Conservation (phyloP, 2,329 filamentous ascomycete genomes). For the Bipolaris cookei region DNA sequence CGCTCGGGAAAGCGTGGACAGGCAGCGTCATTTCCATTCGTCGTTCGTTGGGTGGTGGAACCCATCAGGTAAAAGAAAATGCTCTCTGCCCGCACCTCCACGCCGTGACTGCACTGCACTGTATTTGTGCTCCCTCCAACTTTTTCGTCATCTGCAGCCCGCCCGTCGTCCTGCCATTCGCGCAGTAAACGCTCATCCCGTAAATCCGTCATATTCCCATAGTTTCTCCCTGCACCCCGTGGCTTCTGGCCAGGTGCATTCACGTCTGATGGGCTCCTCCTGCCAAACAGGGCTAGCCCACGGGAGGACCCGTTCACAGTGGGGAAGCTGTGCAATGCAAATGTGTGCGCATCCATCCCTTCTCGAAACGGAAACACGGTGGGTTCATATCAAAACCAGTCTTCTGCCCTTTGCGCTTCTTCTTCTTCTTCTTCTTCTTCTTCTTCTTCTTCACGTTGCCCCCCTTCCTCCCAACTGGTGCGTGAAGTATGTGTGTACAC, state of each 20-base stretch:
- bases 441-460: no score
- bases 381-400: neutral
- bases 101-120: slow-evolving; percentile 2
- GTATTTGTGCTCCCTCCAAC: neutral
- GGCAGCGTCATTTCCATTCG: slow-evolving; percentile 23
- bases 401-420: no score
- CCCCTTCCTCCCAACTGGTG: no score
- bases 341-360: slow-evolving; percentile 15
- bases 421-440: no score
- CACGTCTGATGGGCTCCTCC: neutral
- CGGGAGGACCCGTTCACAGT: slow-evolving; percentile 31
- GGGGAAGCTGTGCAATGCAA: slow-evolving; percentile 8
- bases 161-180: neutral
- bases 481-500: neutral
- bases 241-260: neutral
- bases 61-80: slow-evolving; percentile 16
- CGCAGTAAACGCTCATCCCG: no score
- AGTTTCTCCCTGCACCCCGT: neutral
- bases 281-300: slow-evolving; percentile 21
- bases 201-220: neutral
- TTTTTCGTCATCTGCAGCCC: neutral
- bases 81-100: neutral
- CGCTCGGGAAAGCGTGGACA: slow-evolving; percentile 20
- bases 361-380: slow-evolving; percentile 7
- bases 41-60: slow-evolving; percentile 20